A percentile compares a stretch with the other conserved stretches of the same genome.
Evolutionary conservation across 768 basidiomycete genomes (phyloP).

Genomic region (Lactarius evosmus): DNA sequence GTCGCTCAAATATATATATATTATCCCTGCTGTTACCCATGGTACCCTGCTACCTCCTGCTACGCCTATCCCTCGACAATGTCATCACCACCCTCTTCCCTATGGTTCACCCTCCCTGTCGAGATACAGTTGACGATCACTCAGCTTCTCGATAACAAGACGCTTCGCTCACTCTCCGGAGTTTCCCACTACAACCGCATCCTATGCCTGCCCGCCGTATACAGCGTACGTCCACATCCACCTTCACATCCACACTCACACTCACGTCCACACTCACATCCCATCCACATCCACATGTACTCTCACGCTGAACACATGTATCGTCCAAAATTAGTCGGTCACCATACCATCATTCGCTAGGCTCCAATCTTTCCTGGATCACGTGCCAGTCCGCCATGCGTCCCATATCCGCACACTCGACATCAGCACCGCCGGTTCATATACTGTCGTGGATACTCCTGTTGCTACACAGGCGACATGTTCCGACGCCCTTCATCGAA

Average conservation of each 20-base stretch:
- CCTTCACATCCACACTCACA: not conserved
- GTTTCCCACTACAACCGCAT: constrained; percentile 9
- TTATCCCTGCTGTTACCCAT: not conserved
- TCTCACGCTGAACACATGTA: not conserved
- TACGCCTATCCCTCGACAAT: not conserved
- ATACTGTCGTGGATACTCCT: not conserved
- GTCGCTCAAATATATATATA: constrained; percentile 22
- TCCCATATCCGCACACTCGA: constrained; percentile 22
- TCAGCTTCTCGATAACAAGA: constrained; percentile 20
- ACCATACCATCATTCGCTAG: constrained; percentile 11
- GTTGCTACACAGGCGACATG: constrained; percentile 3
- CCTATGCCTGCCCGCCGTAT: constrained; percentile 23
- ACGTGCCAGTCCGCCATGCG: constrained; percentile 23
- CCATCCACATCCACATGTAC: not conserved
- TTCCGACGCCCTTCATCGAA: constrained; percentile 17
- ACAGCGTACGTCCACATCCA: constrained; percentile 18
- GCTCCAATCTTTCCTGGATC: constrained; percentile 26
- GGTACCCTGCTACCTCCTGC: not conserved
- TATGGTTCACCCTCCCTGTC: constrained; percentile 24
- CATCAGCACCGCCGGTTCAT: constrained; percentile 20
- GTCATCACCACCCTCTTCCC: not conserved
- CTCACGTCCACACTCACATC: constrained; percentile 3
- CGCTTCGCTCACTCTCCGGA: constrained; percentile 23
- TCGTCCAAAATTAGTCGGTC: constrained; percentile 17
- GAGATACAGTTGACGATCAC: constrained; percentile 26